Base-by-base conservation (phyloP, 805 yeast species). In the Pichia phayaonensis region DNA sequence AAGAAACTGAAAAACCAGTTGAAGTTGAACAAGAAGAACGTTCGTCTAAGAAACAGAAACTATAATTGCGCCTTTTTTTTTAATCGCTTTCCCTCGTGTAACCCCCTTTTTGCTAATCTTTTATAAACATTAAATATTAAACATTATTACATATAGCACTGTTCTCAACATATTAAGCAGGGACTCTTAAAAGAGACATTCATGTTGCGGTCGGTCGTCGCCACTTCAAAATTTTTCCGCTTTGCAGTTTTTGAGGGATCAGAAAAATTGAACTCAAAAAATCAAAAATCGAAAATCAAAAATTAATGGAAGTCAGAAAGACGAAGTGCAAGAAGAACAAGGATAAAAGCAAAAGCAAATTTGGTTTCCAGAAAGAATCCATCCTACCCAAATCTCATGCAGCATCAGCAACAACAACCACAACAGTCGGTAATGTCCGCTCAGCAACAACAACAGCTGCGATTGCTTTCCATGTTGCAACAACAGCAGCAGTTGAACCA, bases 401-500 rank as follows among this genome's bases (percentile, higher is more conserved):
- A 65, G 22, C 59, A 54, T 31, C 44, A 45, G 22, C 56, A 49
- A 44, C 59, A 49, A 42, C 64, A 54, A 49, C 56, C 44, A 44
- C 56, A 47, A 34, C 42, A 26, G 15, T 31, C 36, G 4, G 26
- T 40, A 40, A 46, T 34, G 18, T 41, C 54, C 13, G 53, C 57
- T 40, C 53, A 40, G 41, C 56, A 45, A 23, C 58, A 56, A 52
- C 60, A 56, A 24, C 65, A 59, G 50, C 43, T 57, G 54, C 59
- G 57, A 53, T 53, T 59, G 58, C 55, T 61, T 46, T 55, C 56
- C 39, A 52, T 61, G 58, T 58, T 63, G 31, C 64, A 61, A 40
- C 61, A 60, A 36, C 48, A 62, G 27, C 59, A 55, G 24, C 56
- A 56, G 50, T 51, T 24, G 21, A 43, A 45, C n/a, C 46, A 40